Percentiles rank a stretch among this genome's conserved stretches.
Conservation (phyloP, 2,329 filamentous ascomycete species). For the Penicillium sp. region DNA sequence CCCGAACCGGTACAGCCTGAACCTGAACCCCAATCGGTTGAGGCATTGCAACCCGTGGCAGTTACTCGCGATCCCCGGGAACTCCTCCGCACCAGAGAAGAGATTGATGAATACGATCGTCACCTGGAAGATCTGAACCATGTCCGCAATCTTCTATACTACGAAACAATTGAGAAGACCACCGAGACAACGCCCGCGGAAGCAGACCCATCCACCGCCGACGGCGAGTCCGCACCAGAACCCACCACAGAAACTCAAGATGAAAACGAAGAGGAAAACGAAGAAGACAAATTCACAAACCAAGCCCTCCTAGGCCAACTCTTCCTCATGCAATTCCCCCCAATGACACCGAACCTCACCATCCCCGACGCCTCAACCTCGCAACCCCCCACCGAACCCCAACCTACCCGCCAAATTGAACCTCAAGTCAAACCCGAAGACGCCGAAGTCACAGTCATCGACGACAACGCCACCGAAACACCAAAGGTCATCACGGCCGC, state of each 20-base stretch:
- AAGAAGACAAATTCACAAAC: conserved; percentile 39
- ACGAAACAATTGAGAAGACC: conserved; percentile 33
- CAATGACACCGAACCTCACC: conserved; percentile 63
- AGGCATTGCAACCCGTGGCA: conserved; percentile 31
- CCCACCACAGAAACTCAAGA: conserved; percentile 21
- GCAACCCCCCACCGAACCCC: neutral
- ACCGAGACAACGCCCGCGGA: conserved; percentile 15
- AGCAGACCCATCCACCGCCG: conserved; percentile 19
- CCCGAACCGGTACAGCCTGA: conserved; percentile 20
- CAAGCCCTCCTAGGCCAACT: conserved; percentile 60
- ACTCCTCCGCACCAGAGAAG: conserved; percentile 49
- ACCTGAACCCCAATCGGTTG: conserved; percentile 21
- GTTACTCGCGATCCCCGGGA: conserved; percentile 34
- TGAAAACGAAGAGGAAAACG: conserved; percentile 30
- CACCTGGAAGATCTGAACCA: conserved; percentile 48
- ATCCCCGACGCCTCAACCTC: conserved; percentile 38
- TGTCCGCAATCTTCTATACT: conserved; percentile 46
- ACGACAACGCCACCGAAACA: conserved; percentile 25
- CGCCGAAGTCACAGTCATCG: conserved; percentile 38
- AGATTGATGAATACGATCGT: conserved; percentile 51
- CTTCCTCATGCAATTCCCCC: conserved; percentile 70
- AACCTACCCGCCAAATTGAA: conserved; percentile 3
- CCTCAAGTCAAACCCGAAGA: conserved; percentile 37
- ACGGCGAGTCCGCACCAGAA: conserved; percentile 22
- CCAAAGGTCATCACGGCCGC: conserved; percentile 50